These are phyloP conservation scores for Diaporthe helianthi DNA, from an alignment of 2,329 filamentous ascomycete species.

Conservation along the genomic window DNA sequence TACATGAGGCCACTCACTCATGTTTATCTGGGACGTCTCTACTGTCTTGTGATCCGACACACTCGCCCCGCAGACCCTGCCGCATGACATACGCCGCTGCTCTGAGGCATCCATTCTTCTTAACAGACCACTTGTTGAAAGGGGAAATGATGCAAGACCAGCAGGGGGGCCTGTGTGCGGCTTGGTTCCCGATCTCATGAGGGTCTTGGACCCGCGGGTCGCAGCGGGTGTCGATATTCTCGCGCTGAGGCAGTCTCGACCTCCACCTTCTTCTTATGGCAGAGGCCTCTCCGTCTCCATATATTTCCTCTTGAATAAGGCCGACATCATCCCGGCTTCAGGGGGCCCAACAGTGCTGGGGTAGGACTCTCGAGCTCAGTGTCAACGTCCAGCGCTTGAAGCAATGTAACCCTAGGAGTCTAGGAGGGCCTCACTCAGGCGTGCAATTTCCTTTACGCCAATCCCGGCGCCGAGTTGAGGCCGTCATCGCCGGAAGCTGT, in stretches of 20 bases:
- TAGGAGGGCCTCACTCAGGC: neutral
- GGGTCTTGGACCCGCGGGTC: neutral
- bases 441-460: conserved; percentile 9
- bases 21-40: conserved; percentile 9
- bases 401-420: conserved; percentile 15
- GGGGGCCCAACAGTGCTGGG: conserved; percentile 12
- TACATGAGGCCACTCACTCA: neutral
- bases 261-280: conserved; percentile 8
- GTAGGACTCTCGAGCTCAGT: neutral
- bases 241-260: neutral
- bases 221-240: neutral
- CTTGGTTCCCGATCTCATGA: neutral
- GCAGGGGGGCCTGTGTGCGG: neutral
- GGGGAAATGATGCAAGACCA: neutral
- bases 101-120: neutral
- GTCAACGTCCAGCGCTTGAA: conserved; percentile 12
- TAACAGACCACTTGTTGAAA: too few species aligned
- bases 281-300: conserved; percentile 13
- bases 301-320: neutral
- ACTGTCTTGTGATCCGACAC: neutral
- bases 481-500: conserved; percentile 22
- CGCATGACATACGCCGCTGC: neutral
- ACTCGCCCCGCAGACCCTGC: neutral
- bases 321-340: conserved; percentile 28
- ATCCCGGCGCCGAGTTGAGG: conserved; percentile 14